A percentile compares a stretch with the other conserved stretches of the same genome.
Conservation (phyloP, 2,329 filamentous ascomycete species). For the Leptodontidium sp. region DNA sequence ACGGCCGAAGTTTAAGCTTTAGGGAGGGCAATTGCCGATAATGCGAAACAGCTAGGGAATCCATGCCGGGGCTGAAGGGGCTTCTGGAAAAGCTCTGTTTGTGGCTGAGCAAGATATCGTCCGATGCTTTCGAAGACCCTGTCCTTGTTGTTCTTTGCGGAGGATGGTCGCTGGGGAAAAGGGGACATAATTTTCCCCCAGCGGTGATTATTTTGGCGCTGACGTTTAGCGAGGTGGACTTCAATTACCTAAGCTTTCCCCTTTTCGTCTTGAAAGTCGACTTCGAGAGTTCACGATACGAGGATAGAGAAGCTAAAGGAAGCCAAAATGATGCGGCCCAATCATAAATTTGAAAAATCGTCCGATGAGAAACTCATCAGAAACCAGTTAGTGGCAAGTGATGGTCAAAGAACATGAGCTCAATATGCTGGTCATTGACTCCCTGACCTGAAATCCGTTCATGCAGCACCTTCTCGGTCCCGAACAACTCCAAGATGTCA, state of each 20-base stretch:
- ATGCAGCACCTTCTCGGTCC: not conserved
- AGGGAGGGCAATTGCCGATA: not conserved
- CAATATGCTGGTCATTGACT: too few relatives aligned
- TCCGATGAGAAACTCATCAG: too few relatives aligned
- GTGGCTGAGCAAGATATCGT: slow-evolving; percentile 2
- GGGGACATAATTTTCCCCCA: not conserved
- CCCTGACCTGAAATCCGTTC: not conserved
- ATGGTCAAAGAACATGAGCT: too few relatives aligned
- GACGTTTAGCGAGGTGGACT: not conserved
- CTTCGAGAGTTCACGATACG: not conserved
- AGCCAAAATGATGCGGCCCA: not conserved
- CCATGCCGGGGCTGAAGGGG: not conserved
- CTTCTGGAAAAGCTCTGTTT: not conserved
- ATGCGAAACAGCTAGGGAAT: not conserved
- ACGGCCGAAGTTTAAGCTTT: slow-evolving; percentile 7
- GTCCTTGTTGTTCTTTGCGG: not conserved
- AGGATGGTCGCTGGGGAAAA: not conserved
- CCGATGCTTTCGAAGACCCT: not conserved
- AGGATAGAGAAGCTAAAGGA: not conserved
- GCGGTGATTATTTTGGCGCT: not conserved
- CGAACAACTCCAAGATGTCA: not conserved
- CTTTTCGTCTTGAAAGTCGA: not conserved
- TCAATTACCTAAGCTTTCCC: not conserved
- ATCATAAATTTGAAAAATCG: too few relatives aligned
- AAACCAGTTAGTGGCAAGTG: too few relatives aligned